Evolutionary conservation across 495 filamentous ascomycete species (phyloP), one percentile per base, ranked within the genome.

Genomic region (Neurospora cerealis): DNA sequence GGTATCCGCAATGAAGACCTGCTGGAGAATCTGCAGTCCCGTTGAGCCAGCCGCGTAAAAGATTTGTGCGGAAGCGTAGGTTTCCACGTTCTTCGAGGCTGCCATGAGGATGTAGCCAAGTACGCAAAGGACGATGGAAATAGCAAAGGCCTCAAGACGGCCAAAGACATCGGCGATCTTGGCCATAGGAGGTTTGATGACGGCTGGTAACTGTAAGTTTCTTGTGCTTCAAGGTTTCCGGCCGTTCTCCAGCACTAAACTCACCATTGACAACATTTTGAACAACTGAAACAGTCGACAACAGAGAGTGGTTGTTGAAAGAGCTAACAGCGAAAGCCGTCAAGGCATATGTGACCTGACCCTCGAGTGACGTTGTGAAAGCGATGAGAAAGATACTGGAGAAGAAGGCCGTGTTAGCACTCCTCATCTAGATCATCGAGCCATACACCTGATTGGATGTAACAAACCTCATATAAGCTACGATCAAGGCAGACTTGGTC

Each of bases 1-100:
- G 3, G 87, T 89, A 81, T 92, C 90, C 54, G 90, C 89, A 32
- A 90, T 87, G 82, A 91, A 90, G 71, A 91, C 83, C 69, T 88
- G 84, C 74, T 90, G 83, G 44, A 88, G 85, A 70, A 89, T 83
- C 73, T 87, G 87, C 38, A 91, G 82, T 2, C 86, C 87, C 6
- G 88, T 87, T 54, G 77, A 80, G 21, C 83, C 83, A 69, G 82
- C 80, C 71, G 82, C 80, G 78, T 86, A 86, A 73, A 87, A 79
- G 48, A 87, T 80, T 74, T 84, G 85, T 17, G 86, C 85, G n/a
- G 83, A 86, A 11, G 81, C 80, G 62, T 83, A 83, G 0, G 80
- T 79, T 48, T 83, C 69, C n/a, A 84, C 81, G 69, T 84, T 81
- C 38, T 74, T 71, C 0, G 83, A 83, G 13, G 77, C 75, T 11